Evolutionary conservation across 345 rosid species (phyloP).

Genomic region (Euphorbia tirucalli): DNA sequence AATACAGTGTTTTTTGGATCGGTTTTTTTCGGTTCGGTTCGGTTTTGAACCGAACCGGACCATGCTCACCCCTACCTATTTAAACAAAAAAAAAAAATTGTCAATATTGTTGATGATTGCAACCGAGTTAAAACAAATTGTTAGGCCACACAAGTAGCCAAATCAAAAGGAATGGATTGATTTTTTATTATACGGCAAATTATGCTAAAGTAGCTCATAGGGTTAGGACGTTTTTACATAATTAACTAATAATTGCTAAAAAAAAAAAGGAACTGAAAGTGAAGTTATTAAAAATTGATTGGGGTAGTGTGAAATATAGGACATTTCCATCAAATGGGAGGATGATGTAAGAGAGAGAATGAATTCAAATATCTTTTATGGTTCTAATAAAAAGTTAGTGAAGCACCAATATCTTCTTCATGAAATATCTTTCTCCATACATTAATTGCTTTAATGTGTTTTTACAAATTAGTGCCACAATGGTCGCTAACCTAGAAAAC

Average conservation of each 20-base stretch:
- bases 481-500: neutral
- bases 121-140: neutral
- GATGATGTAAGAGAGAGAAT: too few relatives aligned
- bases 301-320: slow-evolving; percentile 9
- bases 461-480: neutral
- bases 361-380: too few relatives aligned
- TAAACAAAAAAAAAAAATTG: too few relatives aligned
- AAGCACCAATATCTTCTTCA: neutral
- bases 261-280: slow-evolving; percentile 20
- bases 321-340: neutral
- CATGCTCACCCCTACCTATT: too few relatives aligned
- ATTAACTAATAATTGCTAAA: slow-evolving; percentile 9
- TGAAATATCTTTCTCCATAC: slow-evolving; percentile 5
- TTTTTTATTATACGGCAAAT: too few relatives aligned
- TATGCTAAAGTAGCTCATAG: slow-evolving; percentile 1
- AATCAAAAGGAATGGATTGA: too few relatives aligned
- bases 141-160: too few relatives aligned
- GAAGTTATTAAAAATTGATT: neutral
- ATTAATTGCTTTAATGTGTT: neutral
- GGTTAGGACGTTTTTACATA: neutral
- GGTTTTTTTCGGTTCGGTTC: too few relatives aligned
- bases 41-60: too few relatives aligned
- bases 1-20: too few relatives aligned
- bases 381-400: slow-evolving; percentile 16
- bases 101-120: slow-evolving; percentile 7